A percentile compares a stretch with the other conserved stretches of the same genome.
Conservation (phyloP, 352 stramenopile genomes). For the Phytophthora cryptogea region DNA sequence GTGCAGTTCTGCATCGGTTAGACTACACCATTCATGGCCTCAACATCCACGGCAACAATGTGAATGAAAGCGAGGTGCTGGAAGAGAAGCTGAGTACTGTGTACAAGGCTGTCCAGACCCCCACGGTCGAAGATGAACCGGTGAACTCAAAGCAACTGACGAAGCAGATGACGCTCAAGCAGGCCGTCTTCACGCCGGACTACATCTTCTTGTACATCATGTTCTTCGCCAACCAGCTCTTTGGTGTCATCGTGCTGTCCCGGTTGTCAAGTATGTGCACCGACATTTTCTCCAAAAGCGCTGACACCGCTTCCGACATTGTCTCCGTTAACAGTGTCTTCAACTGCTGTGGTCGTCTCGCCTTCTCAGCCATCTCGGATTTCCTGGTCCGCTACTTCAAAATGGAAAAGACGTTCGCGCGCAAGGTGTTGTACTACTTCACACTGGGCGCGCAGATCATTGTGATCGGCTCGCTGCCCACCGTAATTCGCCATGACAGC, state of each 20-base stretch:
- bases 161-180: constrained; percentile 46
- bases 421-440: constrained; percentile 63
- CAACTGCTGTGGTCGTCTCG: constrained; percentile 53
- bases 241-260: constrained; percentile 60
- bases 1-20: constrained; percentile 71
- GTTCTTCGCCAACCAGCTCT: constrained; percentile 60
- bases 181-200: constrained; percentile 49
- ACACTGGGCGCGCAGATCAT: constrained; percentile 58
- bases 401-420: constrained; percentile 47
- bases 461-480: constrained; percentile 57
- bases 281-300: constrained; percentile 49
- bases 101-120: constrained; percentile 49
- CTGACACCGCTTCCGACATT: constrained; percentile 37
- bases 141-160: constrained; percentile 33
- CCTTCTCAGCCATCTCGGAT: constrained; percentile 49
- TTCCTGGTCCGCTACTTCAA: constrained; percentile 46
- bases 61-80: constrained; percentile 32
- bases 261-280: constrained; percentile 56
- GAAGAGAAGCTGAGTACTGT: constrained; percentile 43
- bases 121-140: constrained; percentile 30
- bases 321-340: constrained; percentile 59
- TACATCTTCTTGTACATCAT: constrained; percentile 66
- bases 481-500: constrained; percentile 57
- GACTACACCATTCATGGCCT: constrained; percentile 50
- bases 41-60: constrained; percentile 59